Conservation (phyloP, 169 alveolate species). For the Plasmodium falciparum region DNA sequence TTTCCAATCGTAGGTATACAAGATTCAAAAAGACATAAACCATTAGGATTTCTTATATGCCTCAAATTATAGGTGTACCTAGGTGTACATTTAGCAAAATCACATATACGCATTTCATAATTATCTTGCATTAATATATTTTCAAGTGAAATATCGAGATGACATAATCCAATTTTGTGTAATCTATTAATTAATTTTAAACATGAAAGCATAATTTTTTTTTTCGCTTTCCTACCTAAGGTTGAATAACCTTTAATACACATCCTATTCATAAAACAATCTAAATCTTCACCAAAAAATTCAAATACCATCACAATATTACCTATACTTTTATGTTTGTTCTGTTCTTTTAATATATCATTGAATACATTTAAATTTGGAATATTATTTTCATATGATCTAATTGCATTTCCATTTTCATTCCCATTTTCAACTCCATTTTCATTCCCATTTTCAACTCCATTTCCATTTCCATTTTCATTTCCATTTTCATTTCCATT, state of each 20-base stretch:
- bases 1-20: slow-evolving; percentile 89
- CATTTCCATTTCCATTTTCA: too few species aligned
- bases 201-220: slow-evolving; percentile 77
- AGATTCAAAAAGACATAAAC: slow-evolving; percentile 79
- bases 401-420: not conserved
- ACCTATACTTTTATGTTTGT: slow-evolving; percentile 53
- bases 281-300: slow-evolving; percentile 79
- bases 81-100: slow-evolving; percentile 86
- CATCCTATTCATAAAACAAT: slow-evolving; percentile 73
- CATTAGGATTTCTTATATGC: slow-evolving; percentile 75
- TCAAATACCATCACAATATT: slow-evolving; percentile 79
- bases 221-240: slow-evolving; percentile 78
- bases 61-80: slow-evolving; percentile 78
- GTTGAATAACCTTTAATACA: slow-evolving; percentile 53
- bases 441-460: slow-evolving; percentile 17
- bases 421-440: not conserved
- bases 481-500: slow-evolving; percentile 3
- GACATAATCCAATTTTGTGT: slow-evolving; percentile 84
- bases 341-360: slow-evolving; percentile 27
- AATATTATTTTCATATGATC: not conserved
- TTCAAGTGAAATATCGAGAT: slow-evolving; percentile 87
- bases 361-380: slow-evolving; percentile 48
- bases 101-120: slow-evolving; percentile 84
- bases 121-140: slow-evolving; percentile 81
- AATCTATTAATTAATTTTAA: slow-evolving; percentile 75